These are phyloP conservation scores for Sphagnurus paluster DNA, from an alignment of 1,284 basidiomycete genomes.

Conservation along the genomic window DNA sequence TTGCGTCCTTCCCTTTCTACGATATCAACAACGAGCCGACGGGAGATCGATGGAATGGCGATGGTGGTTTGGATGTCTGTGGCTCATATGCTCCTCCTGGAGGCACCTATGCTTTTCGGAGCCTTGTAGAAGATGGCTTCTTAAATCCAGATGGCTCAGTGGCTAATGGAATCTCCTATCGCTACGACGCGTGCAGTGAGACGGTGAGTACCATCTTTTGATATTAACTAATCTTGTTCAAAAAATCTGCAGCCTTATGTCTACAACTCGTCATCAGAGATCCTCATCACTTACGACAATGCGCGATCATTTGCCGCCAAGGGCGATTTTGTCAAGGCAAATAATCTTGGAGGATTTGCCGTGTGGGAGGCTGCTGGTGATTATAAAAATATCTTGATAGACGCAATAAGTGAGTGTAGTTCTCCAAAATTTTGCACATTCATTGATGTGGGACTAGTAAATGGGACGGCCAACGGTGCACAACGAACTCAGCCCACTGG, in stretches of 20 bases:
- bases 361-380: conserved; percentile 69
- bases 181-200: conserved; percentile 65
- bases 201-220: conserved; percentile 47
- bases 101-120: conserved; percentile 62
- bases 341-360: conserved; percentile 59
- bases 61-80: conserved; percentile 52
- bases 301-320: conserved; percentile 57
- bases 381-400: conserved; percentile 52
- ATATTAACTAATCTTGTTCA: conserved; percentile 1
- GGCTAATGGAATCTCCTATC: conserved; percentile 46
- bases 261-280: conserved; percentile 50
- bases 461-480: conserved; percentile 12
- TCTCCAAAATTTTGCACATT: neutral
- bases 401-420: conserved; percentile 42
- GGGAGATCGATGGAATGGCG: conserved; percentile 59
- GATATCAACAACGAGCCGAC: conserved; percentile 39
- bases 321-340: conserved; percentile 54
- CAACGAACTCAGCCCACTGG: conserved; percentile 3
- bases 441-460: conserved; percentile 8
- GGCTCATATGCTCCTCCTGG: conserved; percentile 40
- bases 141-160: conserved; percentile 52
- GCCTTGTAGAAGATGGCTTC: conserved; percentile 53
- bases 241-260: conserved; percentile 53
- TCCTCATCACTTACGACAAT: conserved; percentile 66
- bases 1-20: conserved; percentile 53